Evolutionary conservation across 768 basidiomycete species (phyloP), one percentile per base, ranked within the genome.

Genomic region (Leucogyrophana mollusca): DNA sequence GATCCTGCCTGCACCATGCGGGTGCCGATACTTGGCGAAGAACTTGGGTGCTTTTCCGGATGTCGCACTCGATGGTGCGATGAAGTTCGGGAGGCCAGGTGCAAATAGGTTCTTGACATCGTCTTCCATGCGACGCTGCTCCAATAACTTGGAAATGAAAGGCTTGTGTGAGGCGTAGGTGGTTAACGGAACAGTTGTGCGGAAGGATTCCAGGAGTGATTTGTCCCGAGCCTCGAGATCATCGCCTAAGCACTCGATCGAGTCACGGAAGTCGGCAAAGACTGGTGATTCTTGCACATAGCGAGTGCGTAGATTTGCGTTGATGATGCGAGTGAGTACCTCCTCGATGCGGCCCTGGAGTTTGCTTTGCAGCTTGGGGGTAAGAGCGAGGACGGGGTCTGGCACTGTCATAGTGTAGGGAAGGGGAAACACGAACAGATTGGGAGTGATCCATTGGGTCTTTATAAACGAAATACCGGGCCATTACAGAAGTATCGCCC

Each of bases 21-120:
- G 16, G n/a, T 16, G 43, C 17, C 4, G 16, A 14, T 59, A 52
- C 17, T 38, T 16, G 3, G 44, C 43, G 11, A 60, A 54, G 3
- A 9, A 11, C n/a, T 60, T 55, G 14, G 47, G 1, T 7, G 25
- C 7, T 9, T 53, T 40, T 40, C 58, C 47, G 3, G 58, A 60
- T 16, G 55, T 60, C 9, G 52, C 51, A 4, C 49, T 52, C 17
- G 58, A 60, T 17, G n/a, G 18, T 7, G 16, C 35, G 2, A 59
- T 42, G 21, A 16, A 57, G 34, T 57, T 52, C n/a, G 58, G 59
- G 1, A 59, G 5, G 23, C 58, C 59, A 0, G 53, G 56, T 1
- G 56, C 41, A 25, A 58, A 43, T 6, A 55, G 21, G 23, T 59
- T 14, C 18, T 30, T 21, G 16, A 57, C 9, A 17, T 36, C 34